Conservation (phyloP, 257 asterid genomes). For the Plantago elongata region DNA sequence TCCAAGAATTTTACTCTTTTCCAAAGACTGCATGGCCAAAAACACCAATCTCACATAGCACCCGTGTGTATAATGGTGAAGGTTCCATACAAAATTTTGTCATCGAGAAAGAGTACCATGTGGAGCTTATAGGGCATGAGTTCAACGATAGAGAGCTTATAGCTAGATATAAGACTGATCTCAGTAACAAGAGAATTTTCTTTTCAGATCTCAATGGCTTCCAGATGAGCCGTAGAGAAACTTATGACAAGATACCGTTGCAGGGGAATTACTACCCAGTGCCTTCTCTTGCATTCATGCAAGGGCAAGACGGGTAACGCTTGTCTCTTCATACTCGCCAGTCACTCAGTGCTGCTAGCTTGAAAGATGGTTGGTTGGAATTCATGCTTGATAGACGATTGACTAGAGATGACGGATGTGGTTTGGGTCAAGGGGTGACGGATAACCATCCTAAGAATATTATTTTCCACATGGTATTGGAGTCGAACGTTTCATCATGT, state of each 20-base stretch:
- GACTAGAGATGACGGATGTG: conserved; percentile 86
- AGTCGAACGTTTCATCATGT: conserved; percentile 56
- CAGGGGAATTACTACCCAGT: conserved; percentile 98
- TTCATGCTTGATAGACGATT: conserved; percentile 92
- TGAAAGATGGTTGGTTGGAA: conserved; percentile 82
- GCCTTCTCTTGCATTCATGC: conserved; percentile 92
- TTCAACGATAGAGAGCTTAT: conserved; percentile 65
- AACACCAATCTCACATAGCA: conserved; percentile 79
- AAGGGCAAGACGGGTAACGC: conserved; percentile 62
- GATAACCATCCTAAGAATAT: conserved; percentile 89
- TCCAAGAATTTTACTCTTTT: conserved; percentile 65
- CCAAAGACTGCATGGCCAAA: conserved; percentile 68
- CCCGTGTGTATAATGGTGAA: conserved; percentile 64
- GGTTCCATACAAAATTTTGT: conserved; percentile 62
- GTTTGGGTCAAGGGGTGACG: conserved; percentile 94
- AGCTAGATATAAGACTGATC: conserved; percentile 66
- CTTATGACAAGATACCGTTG: conserved; percentile 85
- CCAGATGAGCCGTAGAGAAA: conserved; percentile 92
- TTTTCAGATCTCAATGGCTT: conserved; percentile 89
- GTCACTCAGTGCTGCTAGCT: conserved; percentile 86
- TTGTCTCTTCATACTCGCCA: conserved; percentile 85
- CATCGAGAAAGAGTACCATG: conserved; percentile 93
- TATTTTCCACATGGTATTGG: conserved; percentile 65
- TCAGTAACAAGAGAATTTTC: conserved; percentile 64
- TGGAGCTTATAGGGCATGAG: conserved; percentile 72